These are phyloP conservation scores for Calocybe cyanea DNA, from an alignment of 768 basidiomycete genomes.

Conservation along the genomic window DNA sequence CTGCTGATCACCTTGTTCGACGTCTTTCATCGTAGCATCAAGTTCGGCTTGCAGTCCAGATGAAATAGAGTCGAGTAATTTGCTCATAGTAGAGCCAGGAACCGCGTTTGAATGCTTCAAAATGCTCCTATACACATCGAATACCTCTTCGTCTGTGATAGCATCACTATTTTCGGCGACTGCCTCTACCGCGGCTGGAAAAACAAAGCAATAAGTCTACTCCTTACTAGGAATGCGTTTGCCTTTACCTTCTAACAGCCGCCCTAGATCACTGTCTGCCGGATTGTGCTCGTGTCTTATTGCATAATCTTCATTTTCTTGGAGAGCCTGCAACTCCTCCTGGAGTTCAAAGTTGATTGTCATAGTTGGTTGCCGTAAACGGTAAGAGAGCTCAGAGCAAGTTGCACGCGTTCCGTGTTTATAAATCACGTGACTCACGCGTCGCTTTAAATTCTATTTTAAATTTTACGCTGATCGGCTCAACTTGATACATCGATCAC, in stretches of 20 bases:
- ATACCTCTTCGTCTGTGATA: conserved; percentile 62
- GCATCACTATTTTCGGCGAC: conserved; percentile 74
- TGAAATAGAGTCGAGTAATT: conserved; percentile 81
- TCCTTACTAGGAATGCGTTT: not conserved
- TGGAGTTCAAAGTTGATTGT: conserved; percentile 63
- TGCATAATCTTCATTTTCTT: conserved; percentile 57
- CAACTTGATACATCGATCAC: not conserved
- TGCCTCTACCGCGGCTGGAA: conserved; percentile 72
- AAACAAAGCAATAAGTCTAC: conserved; percentile 2
- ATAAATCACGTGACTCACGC: conserved; percentile 15
- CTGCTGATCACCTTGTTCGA: conserved; percentile 66
- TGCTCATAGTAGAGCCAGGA: conserved; percentile 66
- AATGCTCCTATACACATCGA: conserved; percentile 79
- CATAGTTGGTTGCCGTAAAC: conserved; percentile 23
- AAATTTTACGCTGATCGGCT: not conserved
- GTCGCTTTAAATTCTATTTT: not conserved
- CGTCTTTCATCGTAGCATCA: conserved; percentile 65
- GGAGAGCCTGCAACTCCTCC: conserved; percentile 68
- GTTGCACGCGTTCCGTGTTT: not conserved
- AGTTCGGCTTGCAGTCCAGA: conserved; percentile 74
- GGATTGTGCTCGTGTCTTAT: conserved; percentile 70
- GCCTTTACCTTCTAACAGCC: conserved; percentile 54
- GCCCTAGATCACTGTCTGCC: conserved; percentile 46
- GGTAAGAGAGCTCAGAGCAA: conserved; percentile 1
- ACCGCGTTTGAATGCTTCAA: conserved; percentile 71